A percentile compares a stretch with the other conserved stretches of the same genome.
These are phyloP conservation scores for Sicyos baderoa DNA, from an alignment of 306 rosid genomes.

Conservation along the genomic window DNA sequence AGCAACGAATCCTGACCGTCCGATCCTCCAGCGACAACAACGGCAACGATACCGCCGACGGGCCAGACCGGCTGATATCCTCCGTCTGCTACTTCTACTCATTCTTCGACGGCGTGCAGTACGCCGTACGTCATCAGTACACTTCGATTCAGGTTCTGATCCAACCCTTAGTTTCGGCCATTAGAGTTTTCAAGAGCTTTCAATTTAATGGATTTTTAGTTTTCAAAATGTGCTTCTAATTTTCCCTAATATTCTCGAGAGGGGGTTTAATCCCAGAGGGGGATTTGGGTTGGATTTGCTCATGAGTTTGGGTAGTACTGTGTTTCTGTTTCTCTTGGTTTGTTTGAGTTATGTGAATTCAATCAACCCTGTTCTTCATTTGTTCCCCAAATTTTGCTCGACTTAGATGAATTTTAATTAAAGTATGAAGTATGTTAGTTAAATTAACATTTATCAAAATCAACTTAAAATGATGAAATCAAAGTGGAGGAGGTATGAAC, in stretches of 20 bases:
- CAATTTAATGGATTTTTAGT: slow-evolving; percentile 76
- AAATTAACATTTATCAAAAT: too few relatives aligned
- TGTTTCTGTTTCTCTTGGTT: slow-evolving; percentile 74
- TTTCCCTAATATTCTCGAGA: slow-evolving; percentile 78
- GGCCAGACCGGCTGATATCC: slow-evolving; percentile 67
- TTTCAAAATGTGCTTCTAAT: slow-evolving; percentile 85
- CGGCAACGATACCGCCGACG: slow-evolving; percentile 39
- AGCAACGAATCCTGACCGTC: slow-evolving; percentile 22
- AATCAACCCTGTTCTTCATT: too few relatives aligned
- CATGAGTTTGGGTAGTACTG: slow-evolving; percentile 91
- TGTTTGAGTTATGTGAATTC: slow-evolving; percentile 61
- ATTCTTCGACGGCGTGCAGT: slow-evolving; percentile 80
- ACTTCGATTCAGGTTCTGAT: slow-evolving; percentile 57
- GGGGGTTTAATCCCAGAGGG: slow-evolving; percentile 66
- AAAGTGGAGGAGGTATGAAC: too few relatives aligned
- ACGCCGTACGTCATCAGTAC: slow-evolving; percentile 64
- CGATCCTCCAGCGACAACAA: slow-evolving; percentile 44
- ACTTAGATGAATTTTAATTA: too few relatives aligned
- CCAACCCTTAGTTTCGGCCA: slow-evolving; percentile 73
- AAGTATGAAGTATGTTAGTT: too few relatives aligned
- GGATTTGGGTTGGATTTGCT: slow-evolving; percentile 81
- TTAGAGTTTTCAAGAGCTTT: slow-evolving; percentile 74
- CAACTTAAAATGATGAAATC: too few relatives aligned
- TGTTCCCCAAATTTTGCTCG: too few relatives aligned
- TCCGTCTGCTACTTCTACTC: slow-evolving; percentile 87